Percentiles rank a stretch among this genome's conserved stretches.
Conservation (phyloP, 108 stramenopile species). For the Seminavis robusta region DNA sequence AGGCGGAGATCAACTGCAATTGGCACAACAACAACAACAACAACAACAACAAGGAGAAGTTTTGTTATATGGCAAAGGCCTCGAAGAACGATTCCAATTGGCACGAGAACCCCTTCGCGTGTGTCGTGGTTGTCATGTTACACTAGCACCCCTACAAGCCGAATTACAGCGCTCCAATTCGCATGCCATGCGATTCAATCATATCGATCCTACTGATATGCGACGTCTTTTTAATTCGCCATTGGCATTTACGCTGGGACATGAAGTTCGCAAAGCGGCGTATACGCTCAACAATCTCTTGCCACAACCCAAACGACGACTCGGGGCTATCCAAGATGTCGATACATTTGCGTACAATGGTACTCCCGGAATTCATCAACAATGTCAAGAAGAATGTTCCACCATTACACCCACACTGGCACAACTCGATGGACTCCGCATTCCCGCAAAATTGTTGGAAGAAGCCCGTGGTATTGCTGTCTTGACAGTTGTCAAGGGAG, state of each 20-base stretch:
- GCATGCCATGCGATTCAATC: conserved; percentile 84
- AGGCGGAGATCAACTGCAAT: conserved; percentile 9
- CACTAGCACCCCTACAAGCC: conserved; percentile 62
- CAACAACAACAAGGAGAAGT: conserved; percentile 35
- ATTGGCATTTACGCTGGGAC: conserved; percentile 85
- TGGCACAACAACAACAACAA: too few relatives aligned
- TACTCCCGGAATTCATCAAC: conserved; percentile 13
- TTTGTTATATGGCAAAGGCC: conserved; percentile 63
- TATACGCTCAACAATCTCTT: conserved; percentile 84
- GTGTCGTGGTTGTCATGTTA: conserved; percentile 48
- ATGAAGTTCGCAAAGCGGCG: conserved; percentile 87
- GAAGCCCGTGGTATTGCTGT: conserved; percentile 81
- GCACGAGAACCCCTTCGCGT: conserved; percentile 69
- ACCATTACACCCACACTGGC: conserved; percentile 60
- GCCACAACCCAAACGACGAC: conserved; percentile 49
- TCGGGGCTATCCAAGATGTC: conserved; percentile 14
- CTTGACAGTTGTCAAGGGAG: conserved; percentile 76
- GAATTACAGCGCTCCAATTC: conserved; percentile 60
- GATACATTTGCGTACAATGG: not conserved
- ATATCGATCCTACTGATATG: conserved; percentile 71
- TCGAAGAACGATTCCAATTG: conserved; percentile 58
- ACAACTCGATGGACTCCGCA: conserved; percentile 72
- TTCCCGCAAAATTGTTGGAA: conserved; percentile 68
- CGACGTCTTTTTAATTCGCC: conserved; percentile 70
- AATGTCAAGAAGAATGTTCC: conserved; percentile 47